phyloP scores from a whole-genome alignment of 164 flowering plant genomes.

The Dillenia suffruticosa region DNA sequence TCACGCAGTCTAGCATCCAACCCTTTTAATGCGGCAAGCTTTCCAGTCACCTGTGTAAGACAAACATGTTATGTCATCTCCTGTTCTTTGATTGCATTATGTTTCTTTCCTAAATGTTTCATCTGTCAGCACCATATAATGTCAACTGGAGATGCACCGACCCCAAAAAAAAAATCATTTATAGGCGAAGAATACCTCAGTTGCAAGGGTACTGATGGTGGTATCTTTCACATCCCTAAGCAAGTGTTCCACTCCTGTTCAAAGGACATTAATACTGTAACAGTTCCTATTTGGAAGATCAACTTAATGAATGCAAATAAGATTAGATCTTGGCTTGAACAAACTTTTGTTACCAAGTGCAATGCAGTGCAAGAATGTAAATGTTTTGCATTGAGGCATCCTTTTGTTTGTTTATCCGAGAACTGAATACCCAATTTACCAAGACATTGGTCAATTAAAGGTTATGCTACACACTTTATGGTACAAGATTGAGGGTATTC shows the following conservation, averaged over 20 bases:
- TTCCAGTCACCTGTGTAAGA: slow-evolving; percentile 72
- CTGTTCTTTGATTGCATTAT: too few relatives aligned
- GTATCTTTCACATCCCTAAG: slow-evolving; percentile 98
- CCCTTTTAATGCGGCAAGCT: slow-evolving; percentile 86
- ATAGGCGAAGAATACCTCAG: slow-evolving; percentile 53
- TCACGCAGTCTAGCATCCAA: slow-evolving; percentile 85
- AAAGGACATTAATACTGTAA: not conserved
- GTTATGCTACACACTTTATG: too few relatives aligned
- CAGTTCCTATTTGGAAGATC: not conserved
- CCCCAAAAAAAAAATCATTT: not conserved
- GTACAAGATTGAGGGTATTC: too few relatives aligned
- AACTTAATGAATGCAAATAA: not conserved
- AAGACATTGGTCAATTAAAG: too few relatives aligned
- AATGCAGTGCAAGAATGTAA: too few relatives aligned
- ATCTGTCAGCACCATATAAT: too few relatives aligned
- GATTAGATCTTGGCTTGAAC: too few relatives aligned
- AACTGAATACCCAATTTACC: too few relatives aligned
- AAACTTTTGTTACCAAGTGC: too few relatives aligned
- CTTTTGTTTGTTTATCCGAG: too few relatives aligned
- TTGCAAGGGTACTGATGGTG: slow-evolving; percentile 93
- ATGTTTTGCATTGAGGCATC: too few relatives aligned
- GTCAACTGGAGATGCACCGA: too few relatives aligned
- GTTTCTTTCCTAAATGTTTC: not conserved
- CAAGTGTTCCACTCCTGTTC: slow-evolving; percentile 93
- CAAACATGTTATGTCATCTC: not conserved